A percentile compares a stretch with the other conserved stretches of the same genome.
Conservation (phyloP, 1,284 basidiomycete species). For the Marasmius tenuissimus region DNA sequence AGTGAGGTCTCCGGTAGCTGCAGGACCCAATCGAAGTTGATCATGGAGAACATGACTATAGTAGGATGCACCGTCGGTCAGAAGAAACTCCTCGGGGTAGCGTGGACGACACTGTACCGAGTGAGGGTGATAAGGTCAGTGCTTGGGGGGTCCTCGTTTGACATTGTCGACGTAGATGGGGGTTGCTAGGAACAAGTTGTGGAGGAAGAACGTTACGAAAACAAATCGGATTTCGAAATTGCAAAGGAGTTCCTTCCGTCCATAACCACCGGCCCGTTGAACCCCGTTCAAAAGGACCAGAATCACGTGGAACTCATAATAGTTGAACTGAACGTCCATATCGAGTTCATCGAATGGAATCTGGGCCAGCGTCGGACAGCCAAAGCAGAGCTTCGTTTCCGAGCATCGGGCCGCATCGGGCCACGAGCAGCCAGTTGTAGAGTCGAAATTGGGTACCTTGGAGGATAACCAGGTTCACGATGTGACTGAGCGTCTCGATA, state of each 20-base stretch:
- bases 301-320: too few relatives aligned
- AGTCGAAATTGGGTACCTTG: too few relatives aligned
- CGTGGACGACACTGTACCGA: constrained; percentile 47
- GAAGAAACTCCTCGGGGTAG: not conserved
- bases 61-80: not conserved
- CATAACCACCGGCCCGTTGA: not conserved
- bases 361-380: too few relatives aligned
- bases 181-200: not conserved
- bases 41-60: constrained; percentile 82
- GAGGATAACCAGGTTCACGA: too few relatives aligned
- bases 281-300: not conserved
- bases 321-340: too few relatives aligned
- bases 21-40: constrained; percentile 75
- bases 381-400: too few relatives aligned
- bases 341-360: too few relatives aligned
- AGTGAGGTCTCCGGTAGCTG: constrained; percentile 92
- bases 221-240: constrained; percentile 50
- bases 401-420: too few relatives aligned
- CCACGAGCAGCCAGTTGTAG: too few relatives aligned
- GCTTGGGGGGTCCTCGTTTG: constrained; percentile 69
- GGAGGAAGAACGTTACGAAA: constrained; percentile 36
- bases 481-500: too few relatives aligned
- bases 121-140: constrained; percentile 93
- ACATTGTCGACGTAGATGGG: constrained; percentile 33
- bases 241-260: constrained; percentile 46